Percentiles rank a stretch among this genome's conserved stretches.
These are phyloP conservation scores for Xylaria sp. DNA, from an alignment of 2,329 filamentous ascomycete species.

Conservation along the genomic window DNA sequence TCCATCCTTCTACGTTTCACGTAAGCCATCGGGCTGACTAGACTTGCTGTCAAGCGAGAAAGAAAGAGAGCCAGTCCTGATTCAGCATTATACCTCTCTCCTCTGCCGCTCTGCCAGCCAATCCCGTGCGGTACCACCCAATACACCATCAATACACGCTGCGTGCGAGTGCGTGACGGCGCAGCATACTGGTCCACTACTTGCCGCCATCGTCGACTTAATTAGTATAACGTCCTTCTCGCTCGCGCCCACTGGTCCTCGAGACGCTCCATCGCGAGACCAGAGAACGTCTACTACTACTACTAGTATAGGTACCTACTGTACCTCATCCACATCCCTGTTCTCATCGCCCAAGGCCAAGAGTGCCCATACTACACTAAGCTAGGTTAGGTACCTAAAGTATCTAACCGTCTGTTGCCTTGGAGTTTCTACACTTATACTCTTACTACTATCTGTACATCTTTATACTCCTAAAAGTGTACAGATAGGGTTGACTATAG, in stretches of 20 bases:
- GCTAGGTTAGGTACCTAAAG: background rate
- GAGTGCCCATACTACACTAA: background rate
- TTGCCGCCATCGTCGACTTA: slow-evolving; percentile 44
- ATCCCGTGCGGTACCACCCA: slow-evolving; percentile 40
- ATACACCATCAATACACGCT: slow-evolving; percentile 35
- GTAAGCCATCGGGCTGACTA: slow-evolving; percentile 15
- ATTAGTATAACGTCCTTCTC: slow-evolving; percentile 32
- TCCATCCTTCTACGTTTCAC: slow-evolving; percentile 25
- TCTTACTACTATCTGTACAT: background rate
- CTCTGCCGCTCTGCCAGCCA: slow-evolving; percentile 43
- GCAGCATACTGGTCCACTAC: slow-evolving; percentile 37
- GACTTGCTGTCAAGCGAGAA: background rate
- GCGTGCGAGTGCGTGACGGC: slow-evolving; percentile 16
- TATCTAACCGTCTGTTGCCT: background rate
- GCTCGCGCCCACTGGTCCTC: slow-evolving; percentile 43
- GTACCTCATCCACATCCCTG: background rate
- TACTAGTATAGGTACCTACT: background rate
- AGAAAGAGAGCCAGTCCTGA: slow-evolving; percentile 11
- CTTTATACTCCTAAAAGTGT: background rate
- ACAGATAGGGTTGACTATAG: background rate
- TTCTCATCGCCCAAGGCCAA: slow-evolving; percentile 25
- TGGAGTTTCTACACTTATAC: background rate
- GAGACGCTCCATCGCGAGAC: slow-evolving; percentile 38
- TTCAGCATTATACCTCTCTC: slow-evolving; percentile 8
- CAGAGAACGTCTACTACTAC: background rate